Base-by-base conservation (phyloP, 106 monocot species). In the Gastrodia elata region DNA sequence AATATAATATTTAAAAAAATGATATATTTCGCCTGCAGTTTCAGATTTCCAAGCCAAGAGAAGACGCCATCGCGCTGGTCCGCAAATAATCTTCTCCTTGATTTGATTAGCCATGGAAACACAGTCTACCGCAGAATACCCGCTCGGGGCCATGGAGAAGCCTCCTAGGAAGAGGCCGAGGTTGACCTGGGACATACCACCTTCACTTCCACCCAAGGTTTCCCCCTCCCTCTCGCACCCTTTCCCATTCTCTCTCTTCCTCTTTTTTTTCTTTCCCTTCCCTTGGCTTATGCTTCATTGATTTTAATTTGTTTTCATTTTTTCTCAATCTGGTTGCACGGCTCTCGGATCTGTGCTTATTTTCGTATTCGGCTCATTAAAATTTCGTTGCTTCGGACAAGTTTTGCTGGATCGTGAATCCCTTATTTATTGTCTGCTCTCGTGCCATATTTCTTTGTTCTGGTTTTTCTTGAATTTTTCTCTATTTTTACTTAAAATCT, bases 91-190 rank as follows among this genome's bases (percentile, higher is more conserved):
- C 9, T 58, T 58, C 57, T 1, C 57, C 27, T 58, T 25, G 57
- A 58, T 58, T 58, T 30, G 61, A 61, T 61, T 32, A 11, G 68
- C 25, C 39, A 94, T 94, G 94, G 86, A 80, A 81, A 87, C 94
- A 25, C 94, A 89, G 76, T 89, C 87, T 85, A 43, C 91, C 13
- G 68, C 84, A 16, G 91, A 91, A 74, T 82, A 76, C 34, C 85
- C 91, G n/a, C 89, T 85, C 56, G 76, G 57, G 41, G 38, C 76
- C 52, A 73, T 78, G 72, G 91, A 84, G 35, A 85, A 84, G 68
- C 83, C 91, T 4, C 91, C 89, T 33, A 76, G 83, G 65, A 94
- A 94, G 83, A 72, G 94, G 83, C 76, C 83, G 42, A 74, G 91
- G 75, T 64, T 87, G 41, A 77, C 76, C 6, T 94, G 91, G 94